Evolutionary conservation across 2,329 filamentous ascomycete genomes (phyloP).

Genomic region (Penicillium fuscoglaucum): DNA sequence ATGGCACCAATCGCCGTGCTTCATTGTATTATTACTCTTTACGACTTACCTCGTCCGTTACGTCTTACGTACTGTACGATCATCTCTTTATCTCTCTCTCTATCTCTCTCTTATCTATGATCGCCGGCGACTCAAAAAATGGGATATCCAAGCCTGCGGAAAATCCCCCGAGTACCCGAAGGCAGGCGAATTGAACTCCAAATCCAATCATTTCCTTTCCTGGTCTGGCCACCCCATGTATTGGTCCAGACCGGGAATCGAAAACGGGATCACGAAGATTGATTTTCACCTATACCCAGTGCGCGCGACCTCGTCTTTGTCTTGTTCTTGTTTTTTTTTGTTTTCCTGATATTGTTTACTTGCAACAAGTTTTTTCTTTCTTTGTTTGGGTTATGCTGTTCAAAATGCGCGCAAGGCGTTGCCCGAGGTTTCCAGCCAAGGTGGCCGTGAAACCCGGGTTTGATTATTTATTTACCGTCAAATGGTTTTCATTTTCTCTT

Average conservation of each 20-base stretch:
- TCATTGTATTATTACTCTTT: constrained; percentile 33
- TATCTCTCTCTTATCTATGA: constrained; percentile 2
- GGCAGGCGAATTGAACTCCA: constrained; percentile 1
- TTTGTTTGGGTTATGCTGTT: neutral
- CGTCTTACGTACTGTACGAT: constrained; percentile 32
- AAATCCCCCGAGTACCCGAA: neutral
- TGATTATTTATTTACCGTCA: neutral
- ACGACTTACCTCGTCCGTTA: constrained; percentile 19
- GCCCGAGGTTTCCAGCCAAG: neutral
- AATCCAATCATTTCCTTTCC: constrained; percentile 7
- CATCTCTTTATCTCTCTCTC: constrained; percentile 9
- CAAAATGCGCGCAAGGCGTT: constrained; percentile 4
- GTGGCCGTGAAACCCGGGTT: neutral
- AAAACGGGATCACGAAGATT: constrained; percentile 14
- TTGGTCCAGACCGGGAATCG: neutral
- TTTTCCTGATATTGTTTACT: neutral
- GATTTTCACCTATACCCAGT: constrained; percentile 15
- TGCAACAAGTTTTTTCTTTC: neutral
- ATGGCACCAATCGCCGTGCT: neutral
- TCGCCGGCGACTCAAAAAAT: constrained; percentile 13
- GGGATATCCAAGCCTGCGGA: neutral
- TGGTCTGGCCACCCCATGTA: neutral
- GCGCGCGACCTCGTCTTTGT: constrained; percentile 3
- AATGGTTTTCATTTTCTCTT: neutral
- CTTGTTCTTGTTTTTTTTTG: neutral